These are phyloP conservation scores for Delitschia confertaspora DNA, from an alignment of 495 filamentous ascomycete species.

Conservation along the genomic window DNA sequence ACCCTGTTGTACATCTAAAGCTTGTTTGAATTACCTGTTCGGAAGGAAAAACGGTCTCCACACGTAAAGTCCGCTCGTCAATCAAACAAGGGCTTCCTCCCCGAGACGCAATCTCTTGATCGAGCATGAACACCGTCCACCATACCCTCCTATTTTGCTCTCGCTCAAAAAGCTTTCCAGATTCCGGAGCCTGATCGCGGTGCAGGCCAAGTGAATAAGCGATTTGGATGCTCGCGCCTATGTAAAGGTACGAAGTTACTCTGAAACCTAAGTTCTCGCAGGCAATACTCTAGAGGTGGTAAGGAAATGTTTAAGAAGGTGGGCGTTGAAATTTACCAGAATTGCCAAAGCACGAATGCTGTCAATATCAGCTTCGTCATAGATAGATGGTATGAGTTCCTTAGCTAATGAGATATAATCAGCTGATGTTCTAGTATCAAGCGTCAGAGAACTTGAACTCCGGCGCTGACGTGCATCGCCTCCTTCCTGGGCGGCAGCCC, in stretches of 20 bases:
- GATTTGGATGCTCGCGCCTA: constrained; percentile 30
- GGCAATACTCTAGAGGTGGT: constrained; percentile 23
- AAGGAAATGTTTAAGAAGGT: neutral
- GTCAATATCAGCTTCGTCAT: constrained; percentile 33
- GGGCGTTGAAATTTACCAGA: constrained; percentile 12
- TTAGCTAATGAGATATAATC: constrained; percentile 31
- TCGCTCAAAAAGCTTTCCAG: constrained; percentile 21
- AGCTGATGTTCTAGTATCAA: constrained; percentile 18
- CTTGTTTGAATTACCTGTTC: constrained; percentile 12
- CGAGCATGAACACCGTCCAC: constrained; percentile 21
- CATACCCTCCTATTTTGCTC: constrained; percentile 25
- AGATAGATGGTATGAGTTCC: constrained; percentile 25
- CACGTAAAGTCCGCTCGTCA: constrained; percentile 15
- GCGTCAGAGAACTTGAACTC: neutral
- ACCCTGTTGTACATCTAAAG: neutral
- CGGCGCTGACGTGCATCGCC: no score
- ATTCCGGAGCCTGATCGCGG: constrained; percentile 26
- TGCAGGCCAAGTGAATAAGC: constrained; percentile 33
- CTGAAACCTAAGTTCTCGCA: constrained; percentile 28
- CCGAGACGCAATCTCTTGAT: constrained; percentile 23
- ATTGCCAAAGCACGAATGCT: constrained; percentile 30
- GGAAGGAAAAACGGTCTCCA: constrained; percentile 18
- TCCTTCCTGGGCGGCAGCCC: constrained; percentile 7
- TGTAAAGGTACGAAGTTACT: constrained; percentile 31
- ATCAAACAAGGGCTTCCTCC: constrained; percentile 20